phyloP scores from a whole-genome alignment of 192 early-diverging fungal genomes.

The Coemansia sp. region DNA sequence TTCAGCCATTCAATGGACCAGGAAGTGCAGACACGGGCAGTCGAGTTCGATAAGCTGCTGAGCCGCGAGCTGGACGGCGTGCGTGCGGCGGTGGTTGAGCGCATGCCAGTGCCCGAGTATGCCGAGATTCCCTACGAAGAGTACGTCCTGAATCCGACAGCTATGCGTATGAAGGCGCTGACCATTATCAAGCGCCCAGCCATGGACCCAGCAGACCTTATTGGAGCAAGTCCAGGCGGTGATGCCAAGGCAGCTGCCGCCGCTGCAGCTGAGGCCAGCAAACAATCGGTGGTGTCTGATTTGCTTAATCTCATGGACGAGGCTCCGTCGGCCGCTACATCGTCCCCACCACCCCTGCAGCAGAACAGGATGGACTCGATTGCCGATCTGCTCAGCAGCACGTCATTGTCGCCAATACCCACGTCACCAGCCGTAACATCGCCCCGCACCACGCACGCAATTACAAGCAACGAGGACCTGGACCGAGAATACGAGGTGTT shows the following conservation, averaged over 20 bases:
- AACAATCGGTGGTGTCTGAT: conserved; percentile 45
- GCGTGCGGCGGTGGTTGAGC: conserved; percentile 80
- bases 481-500: conserved; percentile 63
- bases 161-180: conserved; percentile 54
- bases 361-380: conserved; percentile 21
- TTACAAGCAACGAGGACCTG: conserved; percentile 21
- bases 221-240: conserved; percentile 8
- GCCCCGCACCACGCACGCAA: not conserved
- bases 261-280: conserved; percentile 18
- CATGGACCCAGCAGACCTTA: conserved; percentile 20
- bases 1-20: conserved; percentile 75
- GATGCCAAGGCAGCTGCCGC: conserved; percentile 13
- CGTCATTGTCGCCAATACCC: conserved; percentile 39
- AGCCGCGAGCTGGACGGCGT: conserved; percentile 64
- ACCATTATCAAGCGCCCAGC: conserved; percentile 27
- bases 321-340: not conserved
- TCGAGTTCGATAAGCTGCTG: conserved; percentile 84
- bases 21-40: conserved; percentile 93
- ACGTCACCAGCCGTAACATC: not conserved
- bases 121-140: conserved; percentile 48
- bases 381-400: conserved; percentile 75
- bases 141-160: conserved; percentile 51
- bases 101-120: conserved; percentile 86
- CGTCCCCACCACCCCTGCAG: conserved; percentile 6
- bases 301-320: conserved; percentile 74